These are phyloP conservation scores for Solanum chilense DNA, from an alignment of 257 asterid genomes.

Conservation along the genomic window DNA sequence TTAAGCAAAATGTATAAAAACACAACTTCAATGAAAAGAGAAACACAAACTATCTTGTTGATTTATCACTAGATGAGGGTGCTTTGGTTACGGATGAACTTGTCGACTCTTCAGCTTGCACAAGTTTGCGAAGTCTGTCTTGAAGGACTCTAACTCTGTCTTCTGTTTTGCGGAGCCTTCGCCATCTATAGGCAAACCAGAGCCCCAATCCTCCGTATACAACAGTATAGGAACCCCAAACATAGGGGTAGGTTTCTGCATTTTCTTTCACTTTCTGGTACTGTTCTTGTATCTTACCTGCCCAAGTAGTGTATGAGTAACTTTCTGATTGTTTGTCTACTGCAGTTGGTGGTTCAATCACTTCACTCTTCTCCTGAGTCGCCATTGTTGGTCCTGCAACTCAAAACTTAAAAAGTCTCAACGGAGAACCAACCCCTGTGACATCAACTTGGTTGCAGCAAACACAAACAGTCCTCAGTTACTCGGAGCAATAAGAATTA, in stretches of 20 bases:
- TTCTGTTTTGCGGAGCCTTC: constrained; percentile 64
- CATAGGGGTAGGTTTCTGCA: constrained; percentile 82
- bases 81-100: constrained; percentile 12
- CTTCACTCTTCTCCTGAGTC: constrained; percentile 26
- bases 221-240: constrained; percentile 75
- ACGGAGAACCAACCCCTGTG: not conserved
- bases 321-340: constrained; percentile 21
- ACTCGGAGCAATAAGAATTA: not conserved
- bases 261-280: constrained; percentile 42
- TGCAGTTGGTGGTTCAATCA: constrained; percentile 5
- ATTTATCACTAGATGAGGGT: constrained; percentile 18
- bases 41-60: constrained; percentile 9
- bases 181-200: constrained; percentile 73
- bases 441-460: not conserved
- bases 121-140: constrained; percentile 41
- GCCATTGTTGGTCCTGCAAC: constrained; percentile 14
- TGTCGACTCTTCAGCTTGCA: constrained; percentile 35
- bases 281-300: constrained; percentile 26
- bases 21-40: not conserved
- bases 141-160: constrained; percentile 72
- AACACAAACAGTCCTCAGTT: not conserved
- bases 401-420: not conserved
- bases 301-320: constrained; percentile 19
- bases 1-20: not conserved
- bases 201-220: constrained; percentile 73